Conservation (phyloP, 2,329 filamentous ascomycete genomes). For the Xylariaceae sp. region DNA sequence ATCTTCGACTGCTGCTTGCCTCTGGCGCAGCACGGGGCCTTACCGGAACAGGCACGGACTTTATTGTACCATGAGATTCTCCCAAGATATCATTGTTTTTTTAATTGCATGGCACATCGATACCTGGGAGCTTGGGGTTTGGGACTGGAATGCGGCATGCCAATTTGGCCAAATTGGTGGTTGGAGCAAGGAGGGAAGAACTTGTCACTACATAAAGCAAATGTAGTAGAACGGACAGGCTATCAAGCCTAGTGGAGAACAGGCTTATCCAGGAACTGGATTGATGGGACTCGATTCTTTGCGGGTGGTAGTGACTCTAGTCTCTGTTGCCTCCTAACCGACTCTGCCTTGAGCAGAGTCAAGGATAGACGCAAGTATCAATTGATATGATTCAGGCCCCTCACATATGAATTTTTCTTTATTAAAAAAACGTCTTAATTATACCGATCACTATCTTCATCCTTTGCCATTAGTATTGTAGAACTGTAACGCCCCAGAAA, state of each 20-base stretch:
- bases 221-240: conserved; percentile 5
- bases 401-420: conserved; percentile 13
- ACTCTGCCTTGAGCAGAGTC: conserved; percentile 18
- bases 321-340: conserved; percentile 27
- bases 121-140: conserved; percentile 34
- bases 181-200: conserved; percentile 16
- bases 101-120: conserved; percentile 38
- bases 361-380: conserved; percentile 22
- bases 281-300: conserved; percentile 41
- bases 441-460: too few relatives aligned
- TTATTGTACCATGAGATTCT: conserved; percentile 39
- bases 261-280: conserved; percentile 36
- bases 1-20: conserved; percentile 36
- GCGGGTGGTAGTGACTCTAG: conserved; percentile 27
- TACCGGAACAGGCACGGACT: conserved; percentile 34
- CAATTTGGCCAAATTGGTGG: conserved; percentile 19
- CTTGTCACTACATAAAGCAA: conserved; percentile 17
- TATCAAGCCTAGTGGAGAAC: conserved; percentile 24
- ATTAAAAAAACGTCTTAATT: too few relatives aligned
- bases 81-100: conserved; percentile 41
- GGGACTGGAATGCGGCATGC: conserved; percentile 28
- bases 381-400: conserved; percentile 30
- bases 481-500: background rate
- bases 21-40: conserved; percentile 39
- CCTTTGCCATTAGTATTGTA: too few relatives aligned